A percentile compares a stretch with the other conserved stretches of the same genome.
Evolutionary conservation across 1,284 basidiomycete genomes (phyloP).

Genomic region (Pterula multifida): DNA sequence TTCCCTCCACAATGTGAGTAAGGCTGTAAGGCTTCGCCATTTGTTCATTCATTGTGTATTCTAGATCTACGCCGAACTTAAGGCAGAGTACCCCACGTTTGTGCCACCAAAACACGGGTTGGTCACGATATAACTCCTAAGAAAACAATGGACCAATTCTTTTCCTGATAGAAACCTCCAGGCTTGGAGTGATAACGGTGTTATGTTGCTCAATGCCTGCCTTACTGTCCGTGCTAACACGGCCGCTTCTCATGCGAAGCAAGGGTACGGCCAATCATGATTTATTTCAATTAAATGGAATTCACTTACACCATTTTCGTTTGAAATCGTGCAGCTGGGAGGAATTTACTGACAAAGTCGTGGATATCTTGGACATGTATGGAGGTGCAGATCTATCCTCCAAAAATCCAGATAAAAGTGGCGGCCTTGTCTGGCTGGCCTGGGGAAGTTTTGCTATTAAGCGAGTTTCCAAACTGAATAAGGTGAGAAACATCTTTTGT

Average conservation of each 20-base stretch:
- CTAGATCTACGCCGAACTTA: constrained; percentile 87
- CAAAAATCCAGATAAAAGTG: constrained; percentile 8
- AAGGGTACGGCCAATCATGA: constrained; percentile 69
- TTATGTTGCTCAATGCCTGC: constrained; percentile 86
- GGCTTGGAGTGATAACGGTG: constrained; percentile 80
- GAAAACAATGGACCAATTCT: constrained; percentile 10
- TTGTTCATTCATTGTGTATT: constrained; percentile 8
- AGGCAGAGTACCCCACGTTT: constrained; percentile 49
- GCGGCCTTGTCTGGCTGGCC: constrained; percentile 65
- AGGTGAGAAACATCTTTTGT: constrained; percentile 34
- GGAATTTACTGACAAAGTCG: constrained; percentile 61
- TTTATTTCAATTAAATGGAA: constrained; percentile 38
- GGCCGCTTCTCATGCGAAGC: constrained; percentile 75
- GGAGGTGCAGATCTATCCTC: constrained; percentile 60
- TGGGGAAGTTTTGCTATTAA: constrained; percentile 88
- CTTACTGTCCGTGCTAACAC: constrained; percentile 71
- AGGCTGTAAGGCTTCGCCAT: constrained; percentile 2
- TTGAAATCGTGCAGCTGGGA: constrained; percentile 51
- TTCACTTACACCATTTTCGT: constrained; percentile 2
- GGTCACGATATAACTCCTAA: constrained; percentile 1
- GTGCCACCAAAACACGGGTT: not conserved
- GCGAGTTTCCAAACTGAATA: constrained; percentile 70
- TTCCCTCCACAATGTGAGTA: constrained; percentile 65
- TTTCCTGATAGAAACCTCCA: constrained; percentile 55
- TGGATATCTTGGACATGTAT: constrained; percentile 60